Base-by-base conservation (phyloP, 1,284 basidiomycete genomes). In the Tetrapyrgos nigripes region DNA sequence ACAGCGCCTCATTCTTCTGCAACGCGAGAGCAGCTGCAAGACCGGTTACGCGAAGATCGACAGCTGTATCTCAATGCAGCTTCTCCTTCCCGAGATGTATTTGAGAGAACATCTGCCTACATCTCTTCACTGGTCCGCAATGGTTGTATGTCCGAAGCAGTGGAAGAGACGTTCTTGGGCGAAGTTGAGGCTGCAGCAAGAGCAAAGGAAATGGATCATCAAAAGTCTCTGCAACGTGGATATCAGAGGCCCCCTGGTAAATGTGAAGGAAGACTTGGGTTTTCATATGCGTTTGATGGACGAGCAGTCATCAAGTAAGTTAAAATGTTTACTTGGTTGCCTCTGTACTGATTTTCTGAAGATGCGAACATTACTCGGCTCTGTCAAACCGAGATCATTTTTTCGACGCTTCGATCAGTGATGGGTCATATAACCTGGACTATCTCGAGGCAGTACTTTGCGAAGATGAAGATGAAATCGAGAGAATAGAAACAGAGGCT, bases 391-490 rank as follows among this genome's bases (percentile, higher is more conserved):
- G 57, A n/a, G 57, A 66, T 35, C 64, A 69, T 29, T 63, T 63
- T 37, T 40, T 67, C 23, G 50, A 58, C 1, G 47, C 55, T 26
- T 43, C 55, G 3, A 50, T 65, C 35, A 50, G 43, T 14, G 37
- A 66, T 50, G 62, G 63, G 1, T 35, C 28, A 0, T 66, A 63
- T 23, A 54, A 71, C 26, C 13, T 65, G 3, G 53, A 61, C 4
- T 71, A 71, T 45, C 19, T 70, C 1, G 61, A 68, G 31, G 68
- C 70, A 4, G 50, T 68, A 9, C 62, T 68, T 19, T 26, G 40
- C 9, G 56, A 59, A 6, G 66, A 71, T 48, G 17, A 33, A 3
- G 68, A 69, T 13, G 66, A 66, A 37, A 44, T 65, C 11, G 56
- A 61, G 2, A 17, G 31, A 0, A 67, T 69, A 47, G 67, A 69